A percentile compares a stretch with the other conserved stretches of the same genome.
Conservation (phyloP, 495 filamentous ascomycete genomes). For the Copromyces sp. region DNA sequence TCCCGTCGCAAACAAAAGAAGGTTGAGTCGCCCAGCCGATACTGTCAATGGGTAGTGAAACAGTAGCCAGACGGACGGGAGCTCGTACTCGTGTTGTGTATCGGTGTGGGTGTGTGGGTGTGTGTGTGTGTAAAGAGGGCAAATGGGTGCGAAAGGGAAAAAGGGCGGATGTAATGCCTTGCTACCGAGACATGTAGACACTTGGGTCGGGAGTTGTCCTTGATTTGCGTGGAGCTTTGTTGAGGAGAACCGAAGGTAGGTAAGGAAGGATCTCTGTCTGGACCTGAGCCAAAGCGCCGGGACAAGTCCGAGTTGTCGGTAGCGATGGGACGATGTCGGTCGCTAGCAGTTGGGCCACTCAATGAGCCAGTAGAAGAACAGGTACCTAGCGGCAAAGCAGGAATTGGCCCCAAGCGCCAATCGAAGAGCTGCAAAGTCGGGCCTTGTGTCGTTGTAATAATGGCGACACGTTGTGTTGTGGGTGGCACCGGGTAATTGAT, state of each 20-base stretch:
- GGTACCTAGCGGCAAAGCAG: neutral
- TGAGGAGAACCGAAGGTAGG: neutral
- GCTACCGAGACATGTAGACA: neutral
- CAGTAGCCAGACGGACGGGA: neutral
- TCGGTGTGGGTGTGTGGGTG: neutral
- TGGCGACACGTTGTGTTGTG: neutral
- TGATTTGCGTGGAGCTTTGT: neutral
- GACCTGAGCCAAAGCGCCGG: neutral
- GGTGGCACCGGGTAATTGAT: neutral
- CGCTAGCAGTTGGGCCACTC: neutral
- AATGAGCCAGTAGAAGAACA: neutral
- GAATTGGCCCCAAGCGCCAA: neutral
- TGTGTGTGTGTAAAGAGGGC: neutral
- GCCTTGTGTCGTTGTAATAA: neutral
- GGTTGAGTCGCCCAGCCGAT: neutral
- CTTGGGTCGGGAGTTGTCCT: neutral
- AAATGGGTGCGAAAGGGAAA: neutral
- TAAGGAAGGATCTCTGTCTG: neutral
- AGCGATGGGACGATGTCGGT: neutral
- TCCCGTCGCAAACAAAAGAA: neutral
- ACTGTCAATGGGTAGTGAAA: neutral
- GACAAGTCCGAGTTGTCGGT: neutral
- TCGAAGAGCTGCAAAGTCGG: neutral
- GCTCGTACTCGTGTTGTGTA: neutral
- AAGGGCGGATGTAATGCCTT: neutral